Conservation (phyloP, 179 eudicot species). For the Sideroxylon spinosum region DNA sequence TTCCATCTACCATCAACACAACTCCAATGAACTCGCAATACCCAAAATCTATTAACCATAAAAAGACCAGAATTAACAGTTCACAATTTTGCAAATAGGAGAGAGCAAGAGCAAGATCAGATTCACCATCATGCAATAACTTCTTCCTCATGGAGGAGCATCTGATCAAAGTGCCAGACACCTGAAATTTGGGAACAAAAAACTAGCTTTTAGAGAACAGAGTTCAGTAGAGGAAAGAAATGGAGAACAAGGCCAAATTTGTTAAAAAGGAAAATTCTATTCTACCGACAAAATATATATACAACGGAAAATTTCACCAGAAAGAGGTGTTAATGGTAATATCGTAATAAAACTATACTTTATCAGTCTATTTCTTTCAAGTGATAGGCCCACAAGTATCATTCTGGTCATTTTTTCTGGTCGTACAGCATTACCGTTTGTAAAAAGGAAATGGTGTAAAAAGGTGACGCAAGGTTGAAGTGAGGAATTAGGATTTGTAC, state of each 20-base stretch:
- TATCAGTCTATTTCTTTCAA: too few relatives aligned
- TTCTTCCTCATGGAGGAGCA: constrained; percentile 20
- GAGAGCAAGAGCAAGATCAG: neutral
- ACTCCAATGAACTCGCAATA: neutral
- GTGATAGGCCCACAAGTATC: too few relatives aligned
- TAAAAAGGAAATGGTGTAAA: constrained; percentile 7
- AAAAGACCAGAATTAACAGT: neutral
- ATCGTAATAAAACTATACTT: too few relatives aligned
- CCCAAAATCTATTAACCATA: neutral
- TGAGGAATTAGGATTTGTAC: constrained; percentile 29
- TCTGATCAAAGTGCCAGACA: constrained; percentile 25
- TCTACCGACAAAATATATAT: too few relatives aligned
- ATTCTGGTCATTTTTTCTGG: too few relatives aligned
- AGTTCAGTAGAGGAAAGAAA: neutral
- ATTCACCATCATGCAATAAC: constrained; percentile 15
- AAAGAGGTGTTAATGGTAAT: too few relatives aligned
- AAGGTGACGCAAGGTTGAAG: neutral
- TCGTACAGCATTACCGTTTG: too few relatives aligned
- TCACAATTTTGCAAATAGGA: too few relatives aligned
- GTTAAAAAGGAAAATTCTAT: too few relatives aligned
- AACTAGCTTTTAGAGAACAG: neutral
- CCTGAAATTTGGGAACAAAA: constrained; percentile 12
- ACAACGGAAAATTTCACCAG: too few relatives aligned
- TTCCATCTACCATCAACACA: neutral
- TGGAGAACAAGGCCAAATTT: neutral